Evolutionary conservation across 164 flowering plant genomes (phyloP).

Genomic region (Vitis rotundifolia): DNA sequence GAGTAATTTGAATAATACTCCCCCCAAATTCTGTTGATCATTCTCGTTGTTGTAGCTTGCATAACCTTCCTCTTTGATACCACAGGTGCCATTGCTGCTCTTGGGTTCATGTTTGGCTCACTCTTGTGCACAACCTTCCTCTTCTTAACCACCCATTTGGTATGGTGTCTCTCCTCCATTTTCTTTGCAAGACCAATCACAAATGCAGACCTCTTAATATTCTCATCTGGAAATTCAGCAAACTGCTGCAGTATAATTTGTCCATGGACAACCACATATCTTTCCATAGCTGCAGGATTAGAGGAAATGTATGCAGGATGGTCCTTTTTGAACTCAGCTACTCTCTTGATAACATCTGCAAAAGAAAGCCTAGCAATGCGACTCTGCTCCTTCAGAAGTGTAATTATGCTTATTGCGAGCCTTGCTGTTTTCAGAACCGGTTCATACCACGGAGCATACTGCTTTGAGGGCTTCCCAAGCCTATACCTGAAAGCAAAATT

Average conservation of each 20-base stretch:
- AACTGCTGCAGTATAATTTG: constrained; percentile 78
- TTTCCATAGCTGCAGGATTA: constrained; percentile 56
- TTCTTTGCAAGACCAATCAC: constrained; percentile 54
- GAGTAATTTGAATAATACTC: constrained; percentile 78
- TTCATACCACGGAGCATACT: constrained; percentile 89
- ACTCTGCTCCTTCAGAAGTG: constrained; percentile 66
- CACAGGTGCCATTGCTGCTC: constrained; percentile 57
- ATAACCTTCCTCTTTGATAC: constrained; percentile 66
- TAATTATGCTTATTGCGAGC: constrained; percentile 67
- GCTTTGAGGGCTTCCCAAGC: constrained; percentile 94
- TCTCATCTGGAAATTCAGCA: constrained; percentile 72
- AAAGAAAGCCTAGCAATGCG: constrained; percentile 73
- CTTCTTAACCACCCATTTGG: constrained; percentile 74
- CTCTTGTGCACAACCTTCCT: constrained; percentile 37
- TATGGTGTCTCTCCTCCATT: constrained; percentile 82
- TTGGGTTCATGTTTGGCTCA: constrained; percentile 66
- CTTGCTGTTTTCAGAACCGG: constrained; percentile 73
- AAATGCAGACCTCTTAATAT: constrained; percentile 62
- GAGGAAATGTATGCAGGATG: constrained; percentile 64
- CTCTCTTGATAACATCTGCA: constrained; percentile 59
- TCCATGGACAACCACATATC: constrained; percentile 85
- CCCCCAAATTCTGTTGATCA: constrained; percentile 86
- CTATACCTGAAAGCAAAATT: constrained; percentile 63
- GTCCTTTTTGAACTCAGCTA: constrained; percentile 44
- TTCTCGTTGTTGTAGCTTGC: constrained; percentile 82